These are phyloP conservation scores for Pulicaria dysenterica DNA, from an alignment of 129 eudicot genomes.

Conservation along the genomic window DNA sequence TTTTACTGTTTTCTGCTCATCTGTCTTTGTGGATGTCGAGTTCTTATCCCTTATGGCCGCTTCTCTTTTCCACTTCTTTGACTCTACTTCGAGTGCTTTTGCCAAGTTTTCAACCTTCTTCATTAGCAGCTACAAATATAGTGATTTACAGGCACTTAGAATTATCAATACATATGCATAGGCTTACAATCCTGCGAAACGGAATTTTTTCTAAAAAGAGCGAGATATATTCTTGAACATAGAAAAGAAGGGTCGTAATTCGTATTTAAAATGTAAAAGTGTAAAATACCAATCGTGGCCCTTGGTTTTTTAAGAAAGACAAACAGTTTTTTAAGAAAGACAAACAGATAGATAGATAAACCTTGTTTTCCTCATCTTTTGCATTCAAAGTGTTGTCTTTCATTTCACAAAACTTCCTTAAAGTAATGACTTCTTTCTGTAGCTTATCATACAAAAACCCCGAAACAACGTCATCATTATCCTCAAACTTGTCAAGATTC, in stretches of 20 bases:
- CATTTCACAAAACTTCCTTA: slow-evolving; percentile 67
- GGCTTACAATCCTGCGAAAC: neutral
- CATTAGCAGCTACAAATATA: slow-evolving; percentile 54
- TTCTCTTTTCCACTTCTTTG: slow-evolving; percentile 76
- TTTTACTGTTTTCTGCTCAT: slow-evolving; percentile 46
- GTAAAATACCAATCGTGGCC: too few relatives aligned
- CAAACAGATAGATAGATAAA: slow-evolving; percentile 15
- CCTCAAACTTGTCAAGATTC: slow-evolving; percentile 33
- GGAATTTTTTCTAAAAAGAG: too few relatives aligned
- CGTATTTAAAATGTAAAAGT: too few relatives aligned
- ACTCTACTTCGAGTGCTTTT: slow-evolving; percentile 73
- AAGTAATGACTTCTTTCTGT: slow-evolving; percentile 81
- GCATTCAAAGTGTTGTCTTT: slow-evolving; percentile 52
- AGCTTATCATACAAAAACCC: slow-evolving; percentile 87
- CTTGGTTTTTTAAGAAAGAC: neutral
- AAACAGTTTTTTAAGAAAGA: neutral
- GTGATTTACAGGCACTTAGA: neutral
- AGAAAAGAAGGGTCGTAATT: too few relatives aligned
- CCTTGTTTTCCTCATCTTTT: slow-evolving; percentile 89
- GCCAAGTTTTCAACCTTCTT: slow-evolving; percentile 68
- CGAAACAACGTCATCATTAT: slow-evolving; percentile 71
- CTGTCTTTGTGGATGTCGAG: slow-evolving; percentile 37
- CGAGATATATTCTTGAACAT: too few relatives aligned
- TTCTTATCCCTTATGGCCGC: slow-evolving; percentile 54
- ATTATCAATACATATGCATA: neutral